A percentile compares a stretch with the other conserved stretches of the same genome.
Evolutionary conservation across 139 green algal species (phyloP).

Genomic region (Deuterostichococcus epilithicus): DNA sequence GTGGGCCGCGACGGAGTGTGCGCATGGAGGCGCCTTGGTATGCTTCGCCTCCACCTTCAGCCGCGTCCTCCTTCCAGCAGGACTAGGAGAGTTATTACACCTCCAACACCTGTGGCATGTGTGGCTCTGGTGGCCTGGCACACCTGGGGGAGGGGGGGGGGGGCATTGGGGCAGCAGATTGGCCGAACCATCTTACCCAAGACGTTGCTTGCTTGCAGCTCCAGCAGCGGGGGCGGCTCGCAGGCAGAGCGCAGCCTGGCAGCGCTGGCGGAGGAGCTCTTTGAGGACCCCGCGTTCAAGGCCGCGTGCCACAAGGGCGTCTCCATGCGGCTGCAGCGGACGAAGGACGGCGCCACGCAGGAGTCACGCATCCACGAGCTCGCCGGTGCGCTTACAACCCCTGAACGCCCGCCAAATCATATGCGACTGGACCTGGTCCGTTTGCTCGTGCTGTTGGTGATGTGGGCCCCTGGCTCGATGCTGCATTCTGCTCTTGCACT

Average conservation of each 20-base stretch:
- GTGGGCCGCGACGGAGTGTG: too few species aligned
- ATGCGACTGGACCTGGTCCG: neutral
- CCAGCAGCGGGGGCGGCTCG: neutral
- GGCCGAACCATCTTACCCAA: neutral
- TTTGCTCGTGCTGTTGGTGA: neutral
- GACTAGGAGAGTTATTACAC: too few species aligned
- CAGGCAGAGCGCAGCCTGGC: conserved; percentile 13
- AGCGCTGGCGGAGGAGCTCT: conserved; percentile 43
- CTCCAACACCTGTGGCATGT: too few species aligned
- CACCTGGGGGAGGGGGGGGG: neutral
- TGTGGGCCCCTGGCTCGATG: conserved; percentile 1
- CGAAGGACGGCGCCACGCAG: conserved; percentile 74
- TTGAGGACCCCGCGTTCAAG: conserved; percentile 56
- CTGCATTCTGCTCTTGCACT: neutral
- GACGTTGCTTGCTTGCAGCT: neutral
- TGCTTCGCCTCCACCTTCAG: too few species aligned
- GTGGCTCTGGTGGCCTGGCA: too few species aligned
- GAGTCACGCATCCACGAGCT: conserved; percentile 76
- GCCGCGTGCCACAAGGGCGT: conserved; percentile 56
- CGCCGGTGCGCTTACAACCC: conserved; percentile 37
- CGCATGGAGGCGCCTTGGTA: too few species aligned
- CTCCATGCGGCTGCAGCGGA: conserved; percentile 67
- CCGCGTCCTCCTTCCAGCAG: too few species aligned
- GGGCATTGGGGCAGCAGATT: neutral
- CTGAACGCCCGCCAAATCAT: neutral